Conservation (phyloP, 371 early-diverging fungal species). For the Apophysomyces sp. region DNA sequence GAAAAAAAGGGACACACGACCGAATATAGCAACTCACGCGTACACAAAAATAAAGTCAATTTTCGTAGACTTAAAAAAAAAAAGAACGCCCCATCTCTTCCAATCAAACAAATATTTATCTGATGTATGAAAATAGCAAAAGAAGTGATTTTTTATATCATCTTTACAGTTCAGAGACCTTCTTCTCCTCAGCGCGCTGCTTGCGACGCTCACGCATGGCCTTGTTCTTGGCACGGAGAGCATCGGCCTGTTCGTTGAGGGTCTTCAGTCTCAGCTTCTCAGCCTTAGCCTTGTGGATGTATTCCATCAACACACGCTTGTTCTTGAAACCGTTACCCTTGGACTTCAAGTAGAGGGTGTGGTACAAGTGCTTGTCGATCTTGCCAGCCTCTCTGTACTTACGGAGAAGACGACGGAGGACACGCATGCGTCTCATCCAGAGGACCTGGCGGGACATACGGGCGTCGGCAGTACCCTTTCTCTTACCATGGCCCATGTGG, state of each 20-base stretch:
- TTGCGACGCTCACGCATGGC: conserved; percentile 94
- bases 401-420: conserved; percentile 95
- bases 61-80: too few relatives aligned
- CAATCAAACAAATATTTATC: too few relatives aligned
- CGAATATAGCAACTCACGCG: not conserved
- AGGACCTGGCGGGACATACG: conserved; percentile 96
- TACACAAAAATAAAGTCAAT: too few relatives aligned
- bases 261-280: conserved; percentile 96
- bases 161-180: conserved; percentile 47
- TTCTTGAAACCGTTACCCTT: conserved; percentile 99
- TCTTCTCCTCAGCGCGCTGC: conserved; percentile 85
- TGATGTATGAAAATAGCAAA: not conserved
- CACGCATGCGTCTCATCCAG: conserved; percentile 99
- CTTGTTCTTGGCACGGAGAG: conserved; percentile 95
- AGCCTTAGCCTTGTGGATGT: conserved; percentile 99
- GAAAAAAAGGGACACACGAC: not conserved
- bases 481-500: conserved; percentile 98
- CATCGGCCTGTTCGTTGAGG: conserved; percentile 97
- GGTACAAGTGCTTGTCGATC: conserved; percentile 99
- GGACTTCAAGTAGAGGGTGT: conserved; percentile 95
- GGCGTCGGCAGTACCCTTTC: conserved; percentile 98
- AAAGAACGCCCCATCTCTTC: too few relatives aligned
- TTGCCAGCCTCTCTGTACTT: conserved; percentile 98
- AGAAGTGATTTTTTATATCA: not conserved
- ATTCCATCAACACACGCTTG: conserved; percentile 99